Conservation (phyloP, 495 filamentous ascomycete species). For the Neurospora sp. region DNA sequence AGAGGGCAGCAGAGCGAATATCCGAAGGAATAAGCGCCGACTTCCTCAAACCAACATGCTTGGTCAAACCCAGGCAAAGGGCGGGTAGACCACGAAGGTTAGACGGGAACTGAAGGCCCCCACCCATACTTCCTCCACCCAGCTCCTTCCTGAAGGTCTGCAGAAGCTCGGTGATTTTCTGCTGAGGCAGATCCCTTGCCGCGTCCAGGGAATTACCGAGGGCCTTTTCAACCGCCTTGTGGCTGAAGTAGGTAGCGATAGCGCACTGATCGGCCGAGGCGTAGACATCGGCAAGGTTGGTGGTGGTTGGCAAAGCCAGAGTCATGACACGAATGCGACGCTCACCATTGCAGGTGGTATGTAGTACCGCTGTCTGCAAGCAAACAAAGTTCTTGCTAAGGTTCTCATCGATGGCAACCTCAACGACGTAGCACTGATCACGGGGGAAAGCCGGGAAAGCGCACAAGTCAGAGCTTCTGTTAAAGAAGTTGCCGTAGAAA, state of each 20-base stretch:
- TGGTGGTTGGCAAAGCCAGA: constrained; percentile 82
- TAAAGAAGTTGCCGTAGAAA: constrained; percentile 99
- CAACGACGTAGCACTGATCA: constrained; percentile 97
- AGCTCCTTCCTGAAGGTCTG: constrained; percentile 96
- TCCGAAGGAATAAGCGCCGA: constrained; percentile 94
- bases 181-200: constrained; percentile 79
- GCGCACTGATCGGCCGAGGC: constrained; percentile 91
- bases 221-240: constrained; percentile 91
- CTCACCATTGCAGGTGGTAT: constrained; percentile 97
- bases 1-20: constrained; percentile 86
- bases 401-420: constrained; percentile 94
- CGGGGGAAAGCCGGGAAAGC: constrained; percentile 96
- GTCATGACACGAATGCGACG: constrained; percentile 91
- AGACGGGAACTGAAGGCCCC: constrained; percentile 84
- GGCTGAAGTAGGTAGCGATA: constrained; percentile 86
- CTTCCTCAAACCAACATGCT: constrained; percentile 91
- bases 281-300: constrained; percentile 81
- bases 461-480: constrained; percentile 90
- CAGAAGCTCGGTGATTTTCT: constrained; percentile 85
- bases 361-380: constrained; percentile 91
- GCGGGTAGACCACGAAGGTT: constrained; percentile 83
- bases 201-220: constrained; percentile 80
- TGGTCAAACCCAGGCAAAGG: constrained; percentile 87
- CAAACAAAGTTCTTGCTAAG: constrained; percentile 89
- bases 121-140: constrained; percentile 89